Conservation (phyloP, 2,329 filamentous ascomycete genomes). For the Pseudophaeomoniella oleicola region DNA sequence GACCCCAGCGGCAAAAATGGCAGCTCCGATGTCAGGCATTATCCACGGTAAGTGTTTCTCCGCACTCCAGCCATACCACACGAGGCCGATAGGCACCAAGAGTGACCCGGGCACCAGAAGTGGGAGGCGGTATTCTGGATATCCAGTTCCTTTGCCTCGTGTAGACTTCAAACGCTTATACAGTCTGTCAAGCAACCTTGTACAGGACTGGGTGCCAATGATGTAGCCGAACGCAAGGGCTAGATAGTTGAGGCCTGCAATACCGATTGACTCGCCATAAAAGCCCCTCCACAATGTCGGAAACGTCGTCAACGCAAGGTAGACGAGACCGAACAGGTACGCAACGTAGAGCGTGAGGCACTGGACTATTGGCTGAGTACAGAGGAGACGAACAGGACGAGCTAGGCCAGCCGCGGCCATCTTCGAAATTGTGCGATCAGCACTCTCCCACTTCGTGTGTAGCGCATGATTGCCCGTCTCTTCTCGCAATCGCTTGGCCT, state of each 20-base stretch:
- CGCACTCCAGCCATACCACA: slow-evolving; percentile 36
- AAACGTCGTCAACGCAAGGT: slow-evolving; percentile 29
- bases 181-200: slow-evolving; percentile 26
- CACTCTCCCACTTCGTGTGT: slow-evolving; percentile 9
- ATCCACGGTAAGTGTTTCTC: slow-evolving; percentile 29
- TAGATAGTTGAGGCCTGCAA: slow-evolving; percentile 45
- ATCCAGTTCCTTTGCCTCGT: slow-evolving; percentile 10
- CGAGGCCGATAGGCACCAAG: slow-evolving; percentile 30
- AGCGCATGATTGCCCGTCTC: slow-evolving; percentile 16
- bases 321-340: slow-evolving; percentile 47
- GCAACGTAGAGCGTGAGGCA: slow-evolving; percentile 40
- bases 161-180: slow-evolving; percentile 18
- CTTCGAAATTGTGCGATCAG: slow-evolving; percentile 17
- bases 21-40: slow-evolving; percentile 30
- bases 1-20: slow-evolving; percentile 25
- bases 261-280: slow-evolving; percentile 38
- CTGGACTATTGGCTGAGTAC: slow-evolving; percentile 47
- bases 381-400: slow-evolving; percentile 41
- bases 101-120: slow-evolving; percentile 36
- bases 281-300: slow-evolving; percentile 39
- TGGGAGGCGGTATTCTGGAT: slow-evolving; percentile 42
- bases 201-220: slow-evolving; percentile 32
- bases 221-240: slow-evolving; percentile 45
- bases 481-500: slow-evolving; percentile 7
- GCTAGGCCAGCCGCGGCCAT: slow-evolving; percentile 28